phyloP scores from a whole-genome alignment of 208 protist species.

The Acanthamoeba quina region DNA sequence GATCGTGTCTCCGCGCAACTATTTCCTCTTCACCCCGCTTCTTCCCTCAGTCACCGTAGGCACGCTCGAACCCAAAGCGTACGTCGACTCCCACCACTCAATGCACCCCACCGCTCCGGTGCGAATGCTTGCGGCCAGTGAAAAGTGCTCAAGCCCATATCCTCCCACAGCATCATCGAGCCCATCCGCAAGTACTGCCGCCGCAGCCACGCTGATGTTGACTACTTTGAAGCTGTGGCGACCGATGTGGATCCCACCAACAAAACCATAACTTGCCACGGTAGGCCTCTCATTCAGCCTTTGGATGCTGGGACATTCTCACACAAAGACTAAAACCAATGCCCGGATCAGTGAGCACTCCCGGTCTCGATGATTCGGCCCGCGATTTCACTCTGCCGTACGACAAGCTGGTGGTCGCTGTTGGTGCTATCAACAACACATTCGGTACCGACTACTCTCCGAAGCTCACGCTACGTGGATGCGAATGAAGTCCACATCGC shows the following conservation, averaged over 20 bases:
- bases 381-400: conserved; percentile 18
- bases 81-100: neutral
- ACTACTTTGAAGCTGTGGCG: conserved; percentile 77
- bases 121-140: neutral
- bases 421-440: conserved; percentile 65
- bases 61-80: conserved; percentile 30
- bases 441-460: neutral
- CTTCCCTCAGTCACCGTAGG: conserved; percentile 70
- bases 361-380: neutral
- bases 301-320: neutral
- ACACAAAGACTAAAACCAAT: neutral
- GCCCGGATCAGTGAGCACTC: neutral
- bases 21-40: conserved; percentile 89
- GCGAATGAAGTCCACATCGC: too few relatives aligned
- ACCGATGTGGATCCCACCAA: conserved; percentile 37
- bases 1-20: conserved; percentile 80
- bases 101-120: neutral
- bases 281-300: neutral
- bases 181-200: conserved; percentile 68
- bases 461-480: too few relatives aligned
- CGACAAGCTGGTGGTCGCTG: conserved; percentile 66
- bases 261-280: conserved; percentile 44
- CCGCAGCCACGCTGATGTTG: conserved; percentile 33
- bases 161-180: conserved; percentile 44
- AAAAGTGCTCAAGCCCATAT: neutral